Evolutionary conservation across 1,284 basidiomycete genomes (phyloP).

Genomic region (Ganoderma meredithae): DNA sequence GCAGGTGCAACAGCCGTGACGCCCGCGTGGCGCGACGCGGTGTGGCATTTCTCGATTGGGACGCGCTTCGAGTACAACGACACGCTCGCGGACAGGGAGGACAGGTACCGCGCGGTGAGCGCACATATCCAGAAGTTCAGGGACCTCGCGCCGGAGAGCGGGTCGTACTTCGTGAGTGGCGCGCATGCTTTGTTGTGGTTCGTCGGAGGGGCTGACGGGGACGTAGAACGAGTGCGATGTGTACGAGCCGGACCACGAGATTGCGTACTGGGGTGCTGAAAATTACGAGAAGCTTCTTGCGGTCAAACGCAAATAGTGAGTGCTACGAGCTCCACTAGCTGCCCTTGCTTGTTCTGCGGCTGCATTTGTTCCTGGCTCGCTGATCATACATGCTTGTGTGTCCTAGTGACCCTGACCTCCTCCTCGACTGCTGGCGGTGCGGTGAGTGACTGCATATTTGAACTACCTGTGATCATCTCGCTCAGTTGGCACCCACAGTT

Average conservation of each 20-base stretch:
- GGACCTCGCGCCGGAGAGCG: conserved; percentile 54
- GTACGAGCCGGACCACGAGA: conserved; percentile 59
- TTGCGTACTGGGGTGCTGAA: conserved; percentile 57
- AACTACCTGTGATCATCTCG: background rate
- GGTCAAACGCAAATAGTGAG: conserved; percentile 66
- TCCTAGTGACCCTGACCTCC: conserved; percentile 56
- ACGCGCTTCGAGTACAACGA: conserved; percentile 49
- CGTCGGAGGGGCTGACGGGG: conserved; percentile 5
- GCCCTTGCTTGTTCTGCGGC: background rate
- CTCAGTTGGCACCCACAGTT: conserved; percentile 24
- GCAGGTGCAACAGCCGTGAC: conserved; percentile 50
- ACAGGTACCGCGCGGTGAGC: conserved; percentile 45
- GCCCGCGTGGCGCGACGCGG: conserved; percentile 52
- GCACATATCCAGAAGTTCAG: conserved; percentile 49
- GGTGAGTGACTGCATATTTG: conserved; percentile 46
- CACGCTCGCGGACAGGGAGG: conserved; percentile 46
- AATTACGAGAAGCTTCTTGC: conserved; percentile 55
- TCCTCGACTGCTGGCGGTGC: conserved; percentile 71
- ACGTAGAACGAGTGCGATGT: conserved; percentile 64
- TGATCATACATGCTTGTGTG: conserved; percentile 4
- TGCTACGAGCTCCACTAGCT: conserved; percentile 4
- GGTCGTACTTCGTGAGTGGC: conserved; percentile 55
- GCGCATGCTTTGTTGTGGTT: background rate
- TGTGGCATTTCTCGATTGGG: conserved; percentile 49
- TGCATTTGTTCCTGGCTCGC: background rate